phyloP scores from a whole-genome alignment of 2,329 filamentous ascomycete species.

The Paracorniculantispora psalliotae region DNA sequence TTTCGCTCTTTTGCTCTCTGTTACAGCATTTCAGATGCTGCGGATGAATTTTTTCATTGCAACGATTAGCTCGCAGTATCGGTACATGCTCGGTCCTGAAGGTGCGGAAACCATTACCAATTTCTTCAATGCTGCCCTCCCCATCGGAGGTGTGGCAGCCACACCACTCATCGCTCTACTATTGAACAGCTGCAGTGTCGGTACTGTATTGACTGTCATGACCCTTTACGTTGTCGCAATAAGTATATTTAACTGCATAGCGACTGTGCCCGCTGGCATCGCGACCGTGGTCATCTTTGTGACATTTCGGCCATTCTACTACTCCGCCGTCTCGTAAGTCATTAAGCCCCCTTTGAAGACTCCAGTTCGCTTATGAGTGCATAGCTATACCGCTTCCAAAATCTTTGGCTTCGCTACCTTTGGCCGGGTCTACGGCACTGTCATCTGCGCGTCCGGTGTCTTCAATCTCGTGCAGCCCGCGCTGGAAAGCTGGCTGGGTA shows the following conservation, averaged over 20 bases:
- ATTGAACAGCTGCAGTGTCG: constrained; percentile 62
- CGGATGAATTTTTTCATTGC: constrained; percentile 69
- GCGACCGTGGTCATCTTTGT: constrained; percentile 64
- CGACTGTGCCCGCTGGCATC: constrained; percentile 58
- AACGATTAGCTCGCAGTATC: constrained; percentile 65
- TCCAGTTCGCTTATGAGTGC: neutral
- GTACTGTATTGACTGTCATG: constrained; percentile 35
- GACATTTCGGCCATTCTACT: constrained; percentile 69
- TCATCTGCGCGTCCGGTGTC: constrained; percentile 68
- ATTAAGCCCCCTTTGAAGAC: accelerated
- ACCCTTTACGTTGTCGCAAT: constrained; percentile 28
- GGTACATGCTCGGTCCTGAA: constrained; percentile 56
- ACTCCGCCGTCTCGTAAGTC: constrained; percentile 62
- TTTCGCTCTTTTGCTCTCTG: constrained; percentile 65
- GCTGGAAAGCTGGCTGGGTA: constrained; percentile 63
- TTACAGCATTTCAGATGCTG: constrained; percentile 56
- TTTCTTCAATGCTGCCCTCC: constrained; percentile 48
- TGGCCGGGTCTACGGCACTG: constrained; percentile 71
- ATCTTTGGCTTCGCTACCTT: constrained; percentile 79
- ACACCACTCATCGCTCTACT: constrained; percentile 69
- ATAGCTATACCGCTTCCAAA: constrained; percentile 36
- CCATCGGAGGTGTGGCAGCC: constrained; percentile 62
- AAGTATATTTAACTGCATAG: constrained; percentile 57
- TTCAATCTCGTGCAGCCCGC: constrained; percentile 67
- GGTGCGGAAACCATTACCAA: constrained; percentile 32